Evolutionary conservation across 768 basidiomycete genomes (phyloP).

Genomic region (Lentinula raphanica): DNA sequence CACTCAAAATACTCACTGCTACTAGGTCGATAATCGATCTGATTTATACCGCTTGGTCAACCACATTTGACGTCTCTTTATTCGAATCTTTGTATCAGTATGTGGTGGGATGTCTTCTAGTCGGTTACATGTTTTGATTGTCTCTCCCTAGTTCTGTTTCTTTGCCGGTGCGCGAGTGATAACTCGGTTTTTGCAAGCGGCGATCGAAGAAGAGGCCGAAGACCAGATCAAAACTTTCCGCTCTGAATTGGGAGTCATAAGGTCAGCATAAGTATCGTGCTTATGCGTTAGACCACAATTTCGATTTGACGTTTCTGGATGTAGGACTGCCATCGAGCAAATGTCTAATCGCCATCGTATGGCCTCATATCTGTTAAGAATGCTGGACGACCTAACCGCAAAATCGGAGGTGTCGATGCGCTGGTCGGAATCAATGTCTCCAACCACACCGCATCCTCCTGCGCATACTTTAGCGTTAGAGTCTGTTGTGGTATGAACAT

Average conservation of each 20-base stretch:
- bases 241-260: constrained; percentile 32
- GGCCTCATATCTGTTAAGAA: constrained; percentile 53
- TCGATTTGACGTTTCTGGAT: background rate
- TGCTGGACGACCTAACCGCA: constrained; percentile 42
- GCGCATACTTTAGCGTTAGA: background rate
- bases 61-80: constrained; percentile 67
- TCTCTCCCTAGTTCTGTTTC: constrained; percentile 52
- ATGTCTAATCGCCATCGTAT: constrained; percentile 66
- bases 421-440: background rate
- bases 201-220: constrained; percentile 48
- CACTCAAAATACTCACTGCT: constrained; percentile 61
- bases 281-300: too few relatives aligned
- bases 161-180: constrained; percentile 64
- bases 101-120: too few relatives aligned
- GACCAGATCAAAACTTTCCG: constrained; percentile 57
- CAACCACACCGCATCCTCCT: background rate
- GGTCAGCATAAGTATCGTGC: background rate
- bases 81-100: constrained; percentile 68
- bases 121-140: background rate
- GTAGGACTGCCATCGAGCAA: constrained; percentile 52
- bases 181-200: constrained; percentile 60
- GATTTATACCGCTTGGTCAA: constrained; percentile 60
- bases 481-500: background rate
- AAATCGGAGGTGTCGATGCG: background rate
- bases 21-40: constrained; percentile 64